A percentile compares a stretch with the other conserved stretches of the same genome.
phyloP scores from a whole-genome alignment of 2,329 filamentous ascomycete genomes.

The Phaeosphaeriaceae sp. region DNA sequence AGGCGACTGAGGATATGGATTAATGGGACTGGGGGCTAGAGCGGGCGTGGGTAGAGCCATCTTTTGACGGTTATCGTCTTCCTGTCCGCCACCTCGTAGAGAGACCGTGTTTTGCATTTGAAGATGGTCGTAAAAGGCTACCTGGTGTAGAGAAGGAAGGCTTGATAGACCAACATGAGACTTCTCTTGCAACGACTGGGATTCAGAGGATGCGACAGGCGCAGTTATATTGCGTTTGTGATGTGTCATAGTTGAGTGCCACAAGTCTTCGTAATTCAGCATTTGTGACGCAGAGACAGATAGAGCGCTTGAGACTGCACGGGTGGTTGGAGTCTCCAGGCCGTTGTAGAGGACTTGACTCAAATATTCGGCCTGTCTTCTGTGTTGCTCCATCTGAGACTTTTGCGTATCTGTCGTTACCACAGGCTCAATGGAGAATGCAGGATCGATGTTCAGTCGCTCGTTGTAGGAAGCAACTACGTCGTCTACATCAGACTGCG shows the following conservation, averaged over 20 bases:
- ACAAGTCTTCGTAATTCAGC: slow-evolving; percentile 11
- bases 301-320: slow-evolving; percentile 7
- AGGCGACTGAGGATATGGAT: not conserved
- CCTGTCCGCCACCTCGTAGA: slow-evolving; percentile 17
- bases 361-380: slow-evolving; percentile 30
- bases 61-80: not conserved
- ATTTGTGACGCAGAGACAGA: not conserved
- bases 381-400: slow-evolving; percentile 20
- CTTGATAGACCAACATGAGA: not conserved
- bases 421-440: not conserved
- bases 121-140: not conserved
- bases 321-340: slow-evolving; percentile 2
- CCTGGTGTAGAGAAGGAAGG: not conserved
- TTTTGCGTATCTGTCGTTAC: not conserved
- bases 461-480: not conserved
- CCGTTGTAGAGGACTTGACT: slow-evolving; percentile 32
- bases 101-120: slow-evolving; percentile 4
- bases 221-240: slow-evolving; percentile 18
- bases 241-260: slow-evolving; percentile 5
- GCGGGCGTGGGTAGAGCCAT: not conserved
- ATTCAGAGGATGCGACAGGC: not conserved
- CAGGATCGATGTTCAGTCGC: not conserved
- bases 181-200: not conserved
- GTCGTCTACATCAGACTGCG: no score
- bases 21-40: not conserved